These are phyloP conservation scores for Podospora appendiculata DNA, from an alignment of 495 filamentous ascomycete species.

Conservation along the genomic window DNA sequence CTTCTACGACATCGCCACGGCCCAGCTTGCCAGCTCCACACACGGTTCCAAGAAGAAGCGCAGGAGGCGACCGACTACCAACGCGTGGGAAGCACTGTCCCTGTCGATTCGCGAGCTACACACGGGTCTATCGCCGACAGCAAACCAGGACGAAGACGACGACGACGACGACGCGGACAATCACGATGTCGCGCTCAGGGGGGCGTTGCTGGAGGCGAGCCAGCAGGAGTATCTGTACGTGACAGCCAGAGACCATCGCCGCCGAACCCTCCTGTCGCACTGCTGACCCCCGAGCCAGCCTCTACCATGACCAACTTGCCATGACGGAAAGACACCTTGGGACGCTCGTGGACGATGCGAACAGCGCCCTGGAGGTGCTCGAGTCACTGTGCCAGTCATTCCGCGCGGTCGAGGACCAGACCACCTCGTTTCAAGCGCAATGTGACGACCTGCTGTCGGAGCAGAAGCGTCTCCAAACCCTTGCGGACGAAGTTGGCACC, in stretches of 20 bases:
- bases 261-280: neutral
- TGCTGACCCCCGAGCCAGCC: conserved; percentile 37
- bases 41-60: conserved; percentile 33
- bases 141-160: neutral
- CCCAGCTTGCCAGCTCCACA: conserved; percentile 43
- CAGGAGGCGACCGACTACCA: conserved; percentile 29
- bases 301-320: conserved; percentile 71
- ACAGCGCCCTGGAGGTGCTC: conserved; percentile 64
- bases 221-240: conserved; percentile 76
- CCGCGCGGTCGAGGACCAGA: conserved; percentile 77
- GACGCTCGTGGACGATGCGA: conserved; percentile 67
- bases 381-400: conserved; percentile 75
- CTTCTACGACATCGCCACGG: conserved; percentile 56
- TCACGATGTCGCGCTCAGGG: conserved; percentile 53
- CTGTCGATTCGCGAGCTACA: conserved; percentile 41
- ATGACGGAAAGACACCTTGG: conserved; percentile 74
- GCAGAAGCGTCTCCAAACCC: conserved; percentile 62
- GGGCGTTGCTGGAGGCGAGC: conserved; percentile 66
- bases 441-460: conserved; percentile 79
- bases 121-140: conserved; percentile 39
- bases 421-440: conserved; percentile 80
- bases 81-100: conserved; percentile 33
- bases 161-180: conserved; percentile 21
- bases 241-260: neutral
- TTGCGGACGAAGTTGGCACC: conserved; percentile 74